phyloP scores from a whole-genome alignment of 805 yeast species.

The Sporopachydermia lactativora region DNA sequence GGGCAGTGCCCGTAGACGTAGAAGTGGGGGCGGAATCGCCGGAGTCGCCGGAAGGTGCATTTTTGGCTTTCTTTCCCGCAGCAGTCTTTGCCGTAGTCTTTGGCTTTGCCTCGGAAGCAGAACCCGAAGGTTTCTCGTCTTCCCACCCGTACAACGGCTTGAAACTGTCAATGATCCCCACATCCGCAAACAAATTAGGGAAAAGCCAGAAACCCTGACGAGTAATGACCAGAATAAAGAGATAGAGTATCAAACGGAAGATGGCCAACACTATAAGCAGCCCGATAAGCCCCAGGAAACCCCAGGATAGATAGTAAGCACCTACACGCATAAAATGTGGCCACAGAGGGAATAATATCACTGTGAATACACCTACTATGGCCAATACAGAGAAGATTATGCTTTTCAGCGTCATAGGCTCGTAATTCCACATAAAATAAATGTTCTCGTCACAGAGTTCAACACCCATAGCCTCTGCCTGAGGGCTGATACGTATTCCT shows the following conservation, averaged over 20 bases:
- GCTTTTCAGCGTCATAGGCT: constrained; percentile 54
- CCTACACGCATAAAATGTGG: constrained; percentile 79
- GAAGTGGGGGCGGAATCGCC: no score
- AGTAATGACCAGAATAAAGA: constrained; percentile 39
- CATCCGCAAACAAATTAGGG: constrained; percentile 92
- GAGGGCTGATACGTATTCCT: not conserved
- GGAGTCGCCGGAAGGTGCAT: no score
- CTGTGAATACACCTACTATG: constrained; percentile 41
- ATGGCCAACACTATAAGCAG: constrained; percentile 68
- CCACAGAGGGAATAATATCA: constrained; percentile 88
- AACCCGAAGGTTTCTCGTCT: not conserved
- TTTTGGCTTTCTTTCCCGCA: no score
- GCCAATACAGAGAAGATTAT: constrained; percentile 50
- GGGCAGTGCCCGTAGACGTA: no score
- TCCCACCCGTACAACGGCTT: constrained; percentile 82
- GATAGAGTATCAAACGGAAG: constrained; percentile 57
- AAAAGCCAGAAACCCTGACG: constrained; percentile 87
- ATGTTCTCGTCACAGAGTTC: constrained; percentile 22
- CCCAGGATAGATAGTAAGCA: constrained; percentile 82
- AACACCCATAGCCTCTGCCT: not conserved
- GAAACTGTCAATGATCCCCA: constrained; percentile 87
- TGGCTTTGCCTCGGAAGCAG: no score
- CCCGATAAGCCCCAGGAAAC: constrained; percentile 56
- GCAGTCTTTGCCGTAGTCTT: constrained; percentile 1
- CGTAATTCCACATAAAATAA: constrained; percentile 77